phyloP scores from a whole-genome alignment of 306 rosid genomes.

The Delonix regia region DNA sequence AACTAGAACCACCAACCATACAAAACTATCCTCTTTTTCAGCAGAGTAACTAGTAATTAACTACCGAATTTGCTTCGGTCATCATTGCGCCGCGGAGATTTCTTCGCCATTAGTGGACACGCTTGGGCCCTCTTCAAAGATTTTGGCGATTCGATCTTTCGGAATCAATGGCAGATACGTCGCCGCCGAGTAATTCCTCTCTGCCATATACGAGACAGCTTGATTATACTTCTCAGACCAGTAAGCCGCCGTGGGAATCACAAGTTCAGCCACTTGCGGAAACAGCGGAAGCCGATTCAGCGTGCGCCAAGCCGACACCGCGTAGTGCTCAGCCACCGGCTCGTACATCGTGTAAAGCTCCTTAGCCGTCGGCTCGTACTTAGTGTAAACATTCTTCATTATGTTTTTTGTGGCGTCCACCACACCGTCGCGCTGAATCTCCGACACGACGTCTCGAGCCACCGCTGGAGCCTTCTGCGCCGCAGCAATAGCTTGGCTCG shows the following conservation, averaged over 20 bases:
- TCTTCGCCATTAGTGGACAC: constrained; percentile 18
- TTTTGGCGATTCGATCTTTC: constrained; percentile 44
- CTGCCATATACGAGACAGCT: constrained; percentile 33
- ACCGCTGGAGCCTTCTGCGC: constrained; percentile 33
- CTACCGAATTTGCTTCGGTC: background rate
- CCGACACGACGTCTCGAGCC: constrained; percentile 34
- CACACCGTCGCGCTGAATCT: constrained; percentile 45
- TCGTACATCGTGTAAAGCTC: constrained; percentile 48
- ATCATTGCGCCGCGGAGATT: constrained; percentile 10
- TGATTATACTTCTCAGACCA: constrained; percentile 54
- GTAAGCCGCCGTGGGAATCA: constrained; percentile 48
- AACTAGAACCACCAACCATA: background rate
- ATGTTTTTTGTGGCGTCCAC: constrained; percentile 29
- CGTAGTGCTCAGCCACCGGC: constrained; percentile 52
- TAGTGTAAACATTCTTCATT: constrained; percentile 33
- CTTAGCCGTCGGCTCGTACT: constrained; percentile 45
- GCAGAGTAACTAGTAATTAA: background rate
- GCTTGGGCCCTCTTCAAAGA: constrained; percentile 35
- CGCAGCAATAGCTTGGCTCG: constrained; percentile 26
- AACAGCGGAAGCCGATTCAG: constrained; percentile 54
- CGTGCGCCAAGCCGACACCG: constrained; percentile 49
- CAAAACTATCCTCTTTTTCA: no score
- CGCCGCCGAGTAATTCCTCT: constrained; percentile 36
- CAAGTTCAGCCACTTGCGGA: constrained; percentile 44
- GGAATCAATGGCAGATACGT: constrained; percentile 51